phyloP scores from a whole-genome alignment of 1,139 yeast genomes.

The Candida labiduridarum region DNA sequence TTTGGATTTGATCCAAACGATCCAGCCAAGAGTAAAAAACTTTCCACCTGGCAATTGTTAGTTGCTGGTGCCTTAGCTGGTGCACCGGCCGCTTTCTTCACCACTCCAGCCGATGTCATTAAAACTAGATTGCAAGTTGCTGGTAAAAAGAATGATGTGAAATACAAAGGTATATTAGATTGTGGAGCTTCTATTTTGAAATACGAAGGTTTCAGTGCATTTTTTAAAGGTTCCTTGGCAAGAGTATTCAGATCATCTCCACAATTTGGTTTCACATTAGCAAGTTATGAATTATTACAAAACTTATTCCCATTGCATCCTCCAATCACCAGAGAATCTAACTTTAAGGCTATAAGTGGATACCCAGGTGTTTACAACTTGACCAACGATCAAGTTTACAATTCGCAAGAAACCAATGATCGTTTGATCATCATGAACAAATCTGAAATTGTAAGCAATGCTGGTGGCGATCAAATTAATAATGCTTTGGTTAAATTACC shows the following conservation, averaged over 20 bases:
- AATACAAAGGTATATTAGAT: slow-evolving; percentile 74
- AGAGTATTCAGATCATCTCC: slow-evolving; percentile 95
- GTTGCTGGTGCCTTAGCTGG: slow-evolving; percentile 95
- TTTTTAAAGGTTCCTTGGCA: slow-evolving; percentile 96
- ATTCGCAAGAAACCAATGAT: slow-evolving; percentile 36
- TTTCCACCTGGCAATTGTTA: slow-evolving; percentile 82
- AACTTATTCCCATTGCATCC: slow-evolving; percentile 49
- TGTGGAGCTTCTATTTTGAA: slow-evolving; percentile 72
- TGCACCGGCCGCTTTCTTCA: slow-evolving; percentile 94
- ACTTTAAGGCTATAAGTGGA: slow-evolving; percentile 47
- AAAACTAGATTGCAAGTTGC: slow-evolving; percentile 94
- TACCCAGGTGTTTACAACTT: slow-evolving; percentile 52
- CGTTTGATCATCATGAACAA: slow-evolving; percentile 44
- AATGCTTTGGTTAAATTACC: slow-evolving; percentile 48
- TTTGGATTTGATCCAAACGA: slow-evolving; percentile 81
- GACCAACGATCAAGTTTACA: slow-evolving; percentile 50
- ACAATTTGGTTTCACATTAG: slow-evolving; percentile 95
- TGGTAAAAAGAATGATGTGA: slow-evolving; percentile 73
- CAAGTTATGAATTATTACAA: slow-evolving; percentile 86
- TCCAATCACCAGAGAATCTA: slow-evolving; percentile 47
- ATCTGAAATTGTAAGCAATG: slow-evolving; percentile 22
- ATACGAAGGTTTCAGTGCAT: slow-evolving; percentile 79
- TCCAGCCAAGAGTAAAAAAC: slow-evolving; percentile 46
- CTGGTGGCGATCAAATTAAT: slow-evolving; percentile 24
- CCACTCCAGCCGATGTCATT: slow-evolving; percentile 96